Evolutionary conservation across 1,139 yeast species (phyloP).

Genomic region (Saccharomyces pastorianus): DNA sequence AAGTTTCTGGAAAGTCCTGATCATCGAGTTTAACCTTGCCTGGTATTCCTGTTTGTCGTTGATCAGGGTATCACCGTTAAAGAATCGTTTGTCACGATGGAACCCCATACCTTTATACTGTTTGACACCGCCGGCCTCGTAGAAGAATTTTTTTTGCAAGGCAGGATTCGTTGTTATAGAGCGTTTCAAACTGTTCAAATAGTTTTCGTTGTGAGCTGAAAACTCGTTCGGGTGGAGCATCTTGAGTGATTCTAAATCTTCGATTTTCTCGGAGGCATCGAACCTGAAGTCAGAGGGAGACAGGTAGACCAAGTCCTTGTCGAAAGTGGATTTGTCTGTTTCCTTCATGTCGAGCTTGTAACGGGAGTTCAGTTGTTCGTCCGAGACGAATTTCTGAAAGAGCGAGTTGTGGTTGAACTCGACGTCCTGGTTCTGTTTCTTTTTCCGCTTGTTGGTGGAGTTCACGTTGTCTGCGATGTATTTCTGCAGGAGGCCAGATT

Average conservation of each 20-base stretch:
- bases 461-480: constrained; percentile 1
- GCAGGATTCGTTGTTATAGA: constrained; percentile 25
- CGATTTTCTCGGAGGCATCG: constrained; percentile 20
- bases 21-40: constrained; percentile 44
- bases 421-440: constrained; percentile 2
- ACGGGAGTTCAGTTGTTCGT: constrained; percentile 12
- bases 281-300: constrained; percentile 23
- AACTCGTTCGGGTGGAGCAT: not conserved
- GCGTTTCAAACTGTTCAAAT: constrained; percentile 22
- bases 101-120: constrained; percentile 35
- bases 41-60: constrained; percentile 32
- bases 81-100: constrained; percentile 72
- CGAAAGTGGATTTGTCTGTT: constrained; percentile 9
- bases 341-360: constrained; percentile 6
- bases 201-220: constrained; percentile 18
- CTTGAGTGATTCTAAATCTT: constrained; percentile 16
- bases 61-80: constrained; percentile 33
- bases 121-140: constrained; percentile 29
- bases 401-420: constrained; percentile 10
- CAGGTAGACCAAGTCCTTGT: constrained; percentile 14
- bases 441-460: not conserved
- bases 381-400: constrained; percentile 6
- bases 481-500: constrained; percentile 11
- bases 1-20: constrained; percentile 53
- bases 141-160: constrained; percentile 39